phyloP scores from a whole-genome alignment of 2,329 filamentous ascomycete genomes.

The Penicillium aurantiogriseum region DNA sequence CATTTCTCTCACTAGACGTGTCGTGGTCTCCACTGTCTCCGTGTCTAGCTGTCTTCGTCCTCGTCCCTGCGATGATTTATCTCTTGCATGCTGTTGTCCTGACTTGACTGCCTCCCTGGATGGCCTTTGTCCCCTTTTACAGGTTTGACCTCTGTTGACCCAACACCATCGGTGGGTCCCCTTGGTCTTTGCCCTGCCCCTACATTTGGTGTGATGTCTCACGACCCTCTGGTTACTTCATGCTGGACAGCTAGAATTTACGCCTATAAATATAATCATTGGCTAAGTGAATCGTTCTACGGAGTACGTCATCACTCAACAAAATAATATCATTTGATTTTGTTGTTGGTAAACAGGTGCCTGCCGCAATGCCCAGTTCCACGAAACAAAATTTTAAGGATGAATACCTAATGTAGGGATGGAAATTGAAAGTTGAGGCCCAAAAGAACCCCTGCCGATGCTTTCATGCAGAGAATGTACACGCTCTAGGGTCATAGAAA shows the following conservation, averaged over 20 bases:
- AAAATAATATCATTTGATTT: not conserved
- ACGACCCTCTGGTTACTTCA: not conserved
- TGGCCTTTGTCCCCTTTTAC: not conserved
- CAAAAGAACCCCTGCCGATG: slow-evolving; percentile 32
- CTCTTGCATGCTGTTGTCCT: not conserved
- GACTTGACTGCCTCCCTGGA: not conserved
- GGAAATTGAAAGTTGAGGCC: slow-evolving; percentile 22
- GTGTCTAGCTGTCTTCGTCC: not conserved
- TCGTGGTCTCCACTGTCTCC: accelerated
- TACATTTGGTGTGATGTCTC: not conserved
- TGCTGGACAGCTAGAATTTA: not conserved
- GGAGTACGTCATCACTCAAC: not conserved
- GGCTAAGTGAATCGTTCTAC: not conserved
- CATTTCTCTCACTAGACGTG: accelerated
- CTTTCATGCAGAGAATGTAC: slow-evolving; percentile 41
- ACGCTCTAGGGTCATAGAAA: slow-evolving; percentile 32
- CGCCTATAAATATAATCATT: too few relatives aligned
- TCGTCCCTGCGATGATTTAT: too few relatives aligned
- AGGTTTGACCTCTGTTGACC: not conserved
- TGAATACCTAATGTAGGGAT: slow-evolving; percentile 14
- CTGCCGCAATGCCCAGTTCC: slow-evolving; percentile 6
- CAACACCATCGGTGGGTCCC: too few relatives aligned
- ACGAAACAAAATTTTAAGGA: not conserved
- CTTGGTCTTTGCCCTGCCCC: not conserved
- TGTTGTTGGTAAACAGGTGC: slow-evolving; percentile 1